Conservation (phyloP, 169 alveolate genomes). For the Nephromyces sp. region DNA sequence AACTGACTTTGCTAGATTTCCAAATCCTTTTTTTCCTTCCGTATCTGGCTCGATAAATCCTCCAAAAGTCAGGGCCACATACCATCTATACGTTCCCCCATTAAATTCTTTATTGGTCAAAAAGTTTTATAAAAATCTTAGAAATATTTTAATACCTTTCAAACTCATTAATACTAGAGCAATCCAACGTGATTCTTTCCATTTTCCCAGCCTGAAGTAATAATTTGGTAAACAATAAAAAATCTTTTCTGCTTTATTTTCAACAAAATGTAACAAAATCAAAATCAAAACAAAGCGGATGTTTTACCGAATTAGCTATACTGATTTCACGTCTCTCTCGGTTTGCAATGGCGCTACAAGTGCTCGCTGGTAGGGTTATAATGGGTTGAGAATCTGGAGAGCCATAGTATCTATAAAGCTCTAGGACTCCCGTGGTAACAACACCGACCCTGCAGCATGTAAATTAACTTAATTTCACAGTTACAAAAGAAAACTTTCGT, state of each 20-base stretch:
- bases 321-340: slow-evolving; percentile 30
- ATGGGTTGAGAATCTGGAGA: slow-evolving; percentile 23
- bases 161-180: slow-evolving; percentile 31
- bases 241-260: too few relatives aligned
- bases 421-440: slow-evolving; percentile 14
- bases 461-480: too few relatives aligned
- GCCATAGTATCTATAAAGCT: slow-evolving; percentile 28
- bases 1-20: slow-evolving; percentile 27
- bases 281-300: neutral
- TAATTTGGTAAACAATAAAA: too few relatives aligned
- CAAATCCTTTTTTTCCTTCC: slow-evolving; percentile 10
- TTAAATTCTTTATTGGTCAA: neutral
- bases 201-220: slow-evolving; percentile 24
- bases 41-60: slow-evolving; percentile 13
- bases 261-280: neutral
- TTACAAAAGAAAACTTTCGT: neutral
- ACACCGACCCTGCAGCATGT: slow-evolving; percentile 23
- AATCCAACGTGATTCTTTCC: slow-evolving; percentile 29
- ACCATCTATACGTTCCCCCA: slow-evolving; percentile 36
- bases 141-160: too few relatives aligned
- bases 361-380: slow-evolving; percentile 10
- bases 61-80: slow-evolving; percentile 31
- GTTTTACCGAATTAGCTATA: neutral
- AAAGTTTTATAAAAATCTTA: neutral
- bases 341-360: slow-evolving; percentile 31